Evolutionary conservation across 2,329 filamentous ascomycete genomes (phyloP).

Genomic region (Chaetomium olivaceum): DNA sequence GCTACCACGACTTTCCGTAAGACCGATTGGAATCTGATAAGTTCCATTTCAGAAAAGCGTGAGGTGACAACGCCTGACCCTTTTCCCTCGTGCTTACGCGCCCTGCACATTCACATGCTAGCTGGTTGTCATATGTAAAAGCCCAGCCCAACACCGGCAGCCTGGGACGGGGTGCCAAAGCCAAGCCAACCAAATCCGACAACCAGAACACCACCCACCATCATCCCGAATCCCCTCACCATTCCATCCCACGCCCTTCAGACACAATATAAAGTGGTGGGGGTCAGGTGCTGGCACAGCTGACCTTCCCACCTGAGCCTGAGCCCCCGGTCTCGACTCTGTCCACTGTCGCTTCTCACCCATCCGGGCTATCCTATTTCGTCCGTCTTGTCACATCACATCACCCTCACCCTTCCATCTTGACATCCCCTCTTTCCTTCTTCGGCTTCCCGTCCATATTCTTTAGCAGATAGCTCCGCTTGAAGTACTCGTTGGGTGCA

Average conservation of each 20-base stretch:
- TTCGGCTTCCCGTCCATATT: conserved; percentile 56
- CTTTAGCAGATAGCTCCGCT: conserved; percentile 86
- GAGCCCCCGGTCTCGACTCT: background rate
- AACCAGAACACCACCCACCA: conserved; percentile 1
- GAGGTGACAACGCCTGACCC: background rate
- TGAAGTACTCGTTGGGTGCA: conserved; percentile 98
- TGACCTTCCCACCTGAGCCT: conserved; percentile 4
- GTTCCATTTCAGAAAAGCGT: background rate
- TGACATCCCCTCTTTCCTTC: conserved; percentile 29
- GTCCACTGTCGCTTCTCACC: background rate
- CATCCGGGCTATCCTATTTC: background rate
- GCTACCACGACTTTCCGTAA: background rate
- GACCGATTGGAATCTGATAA: background rate
- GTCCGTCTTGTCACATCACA: background rate
- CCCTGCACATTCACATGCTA: background rate
- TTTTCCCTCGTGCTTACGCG: background rate
- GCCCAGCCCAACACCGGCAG: background rate
- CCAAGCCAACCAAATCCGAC: conserved; percentile 4
- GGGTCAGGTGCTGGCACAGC: conserved; percentile 12
- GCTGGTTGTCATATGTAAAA: background rate
- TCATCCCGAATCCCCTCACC: background rate
- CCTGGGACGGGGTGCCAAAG: background rate
- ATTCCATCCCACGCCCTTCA: background rate
- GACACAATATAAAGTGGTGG: background rate
- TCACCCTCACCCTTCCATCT: conserved; percentile 32